A percentile compares a stretch with the other conserved stretches of the same genome.
Evolutionary conservation across 2,329 filamentous ascomycete species (phyloP).

Genomic region (Aspergillus candidus): DNA sequence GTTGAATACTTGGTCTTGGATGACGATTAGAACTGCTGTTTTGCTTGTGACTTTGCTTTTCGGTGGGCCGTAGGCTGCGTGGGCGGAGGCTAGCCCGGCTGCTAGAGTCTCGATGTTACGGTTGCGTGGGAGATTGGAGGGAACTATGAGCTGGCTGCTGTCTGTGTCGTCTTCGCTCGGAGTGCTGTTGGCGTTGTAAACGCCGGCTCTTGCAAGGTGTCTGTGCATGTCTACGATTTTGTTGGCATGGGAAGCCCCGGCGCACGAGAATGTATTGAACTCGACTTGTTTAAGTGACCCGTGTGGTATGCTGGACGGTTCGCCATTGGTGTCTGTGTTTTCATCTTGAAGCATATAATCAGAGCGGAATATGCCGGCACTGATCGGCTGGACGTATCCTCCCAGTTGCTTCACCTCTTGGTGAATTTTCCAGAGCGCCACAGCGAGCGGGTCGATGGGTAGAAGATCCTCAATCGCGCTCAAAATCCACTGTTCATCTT

Average conservation of each 20-base stretch:
- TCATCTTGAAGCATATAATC: slow-evolving; percentile 41
- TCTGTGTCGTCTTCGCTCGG: background rate
- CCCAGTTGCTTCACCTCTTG: slow-evolving; percentile 21
- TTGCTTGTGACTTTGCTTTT: slow-evolving; percentile 7
- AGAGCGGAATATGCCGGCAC: slow-evolving; percentile 38
- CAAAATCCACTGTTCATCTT: slow-evolving; percentile 36
- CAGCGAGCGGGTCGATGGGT: slow-evolving; percentile 29
- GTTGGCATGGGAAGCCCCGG: slow-evolving; percentile 38
- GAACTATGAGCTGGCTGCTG: background rate
- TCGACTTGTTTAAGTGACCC: slow-evolving; percentile 40
- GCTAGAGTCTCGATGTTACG: slow-evolving; percentile 28
- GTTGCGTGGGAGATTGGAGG: slow-evolving; percentile 25
- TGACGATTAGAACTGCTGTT: slow-evolving; percentile 39
- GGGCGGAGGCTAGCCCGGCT: slow-evolving; percentile 26
- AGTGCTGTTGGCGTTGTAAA: slow-evolving; percentile 15
- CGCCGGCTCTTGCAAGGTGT: slow-evolving; percentile 21
- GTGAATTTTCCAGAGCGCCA: slow-evolving; percentile 36
- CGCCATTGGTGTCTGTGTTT: background rate
- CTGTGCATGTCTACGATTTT: slow-evolving; percentile 39
- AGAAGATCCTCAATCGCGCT: slow-evolving; percentile 27
- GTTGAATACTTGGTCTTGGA: slow-evolving; percentile 35
- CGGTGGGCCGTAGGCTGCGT: slow-evolving; percentile 26
- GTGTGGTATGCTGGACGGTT: background rate
- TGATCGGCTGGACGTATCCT: slow-evolving; percentile 26
- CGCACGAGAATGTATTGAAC: slow-evolving; percentile 41